Evolutionary conservation across 441 rosid genomes (phyloP).

Genomic region (Macaranga tanarius): DNA sequence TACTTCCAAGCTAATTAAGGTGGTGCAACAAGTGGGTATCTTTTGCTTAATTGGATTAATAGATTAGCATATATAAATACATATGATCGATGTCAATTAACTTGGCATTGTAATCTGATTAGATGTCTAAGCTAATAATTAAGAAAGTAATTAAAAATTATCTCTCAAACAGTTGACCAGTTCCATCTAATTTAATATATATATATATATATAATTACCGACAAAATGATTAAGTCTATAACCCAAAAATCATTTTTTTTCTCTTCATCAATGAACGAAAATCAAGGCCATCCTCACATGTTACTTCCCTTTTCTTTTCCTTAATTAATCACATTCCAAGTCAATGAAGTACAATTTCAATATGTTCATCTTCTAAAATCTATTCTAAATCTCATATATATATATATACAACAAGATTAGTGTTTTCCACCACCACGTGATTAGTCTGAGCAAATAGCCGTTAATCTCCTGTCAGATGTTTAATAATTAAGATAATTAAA

Average conservation of each 20-base stretch:
- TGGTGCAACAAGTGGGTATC: neutral
- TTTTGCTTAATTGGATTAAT: neutral
- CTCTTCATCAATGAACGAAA: constrained; percentile 30
- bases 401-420: too few relatives aligned
- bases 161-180: constrained; percentile 19
- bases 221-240: constrained; percentile 38
- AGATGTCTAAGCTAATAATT: neutral
- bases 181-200: constrained; percentile 14
- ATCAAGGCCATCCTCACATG: constrained; percentile 43
- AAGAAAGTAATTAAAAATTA: neutral
- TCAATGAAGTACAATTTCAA: neutral
- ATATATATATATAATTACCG: constrained; percentile 16
- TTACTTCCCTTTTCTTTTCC: neutral
- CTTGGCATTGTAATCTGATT: too few relatives aligned
- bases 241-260: constrained; percentile 16
- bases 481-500: neutral
- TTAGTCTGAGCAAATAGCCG: constrained; percentile 27
- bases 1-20: constrained; percentile 13
- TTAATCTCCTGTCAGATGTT: neutral
- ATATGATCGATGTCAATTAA: too few relatives aligned
- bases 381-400: neutral
- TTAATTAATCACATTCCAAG: neutral
- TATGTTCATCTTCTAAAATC: neutral
- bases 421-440: constrained; percentile 21
- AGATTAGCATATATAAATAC: too few relatives aligned